Percentiles rank a stretch among this genome's conserved stretches.
Evolutionary conservation across 179 eudicot species (phyloP).

Genomic region (Sideroxylon spinosum): DNA sequence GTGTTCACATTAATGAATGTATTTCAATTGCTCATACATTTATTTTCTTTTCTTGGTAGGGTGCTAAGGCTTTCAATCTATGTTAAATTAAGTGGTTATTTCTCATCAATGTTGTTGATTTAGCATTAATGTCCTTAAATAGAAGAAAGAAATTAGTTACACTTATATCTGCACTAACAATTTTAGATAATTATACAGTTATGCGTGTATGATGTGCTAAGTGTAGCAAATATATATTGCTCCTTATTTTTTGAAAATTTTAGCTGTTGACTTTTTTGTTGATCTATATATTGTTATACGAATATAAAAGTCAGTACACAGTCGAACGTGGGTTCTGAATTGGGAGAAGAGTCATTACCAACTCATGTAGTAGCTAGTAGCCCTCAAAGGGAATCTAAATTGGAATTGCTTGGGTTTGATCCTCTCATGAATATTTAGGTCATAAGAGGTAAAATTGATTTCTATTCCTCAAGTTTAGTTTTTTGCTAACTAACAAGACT

Average conservation of each 20-base stretch:
- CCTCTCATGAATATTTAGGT: slow-evolving; percentile 94
- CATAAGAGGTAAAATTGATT: slow-evolving; percentile 61
- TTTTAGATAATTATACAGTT: neutral
- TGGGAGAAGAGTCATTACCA: slow-evolving; percentile 29
- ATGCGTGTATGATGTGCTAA: neutral
- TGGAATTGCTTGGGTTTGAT: slow-evolving; percentile 95
- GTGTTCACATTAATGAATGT: neutral
- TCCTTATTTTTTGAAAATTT: neutral
- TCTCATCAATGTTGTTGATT: neutral
- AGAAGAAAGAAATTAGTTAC: neutral
- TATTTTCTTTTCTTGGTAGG: neutral
- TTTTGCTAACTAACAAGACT: neutral
- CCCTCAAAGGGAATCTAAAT: slow-evolving; percentile 64
- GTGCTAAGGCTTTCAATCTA: neutral
- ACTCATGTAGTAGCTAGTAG: slow-evolving; percentile 45
- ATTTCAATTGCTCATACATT: neutral
- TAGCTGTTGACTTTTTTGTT: neutral
- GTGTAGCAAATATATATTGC: neutral
- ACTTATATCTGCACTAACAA: neutral
- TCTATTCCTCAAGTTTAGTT: neutral
- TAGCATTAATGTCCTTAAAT: neutral
- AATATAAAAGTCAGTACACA: slow-evolving; percentile 30
- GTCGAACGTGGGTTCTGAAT: slow-evolving; percentile 25
- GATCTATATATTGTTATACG: slow-evolving; percentile 24
- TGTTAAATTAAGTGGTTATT: neutral